Evolutionary conservation across 352 stramenopile genomes (phyloP).

Genomic region (Phytopythium chamaehyphon): DNA sequence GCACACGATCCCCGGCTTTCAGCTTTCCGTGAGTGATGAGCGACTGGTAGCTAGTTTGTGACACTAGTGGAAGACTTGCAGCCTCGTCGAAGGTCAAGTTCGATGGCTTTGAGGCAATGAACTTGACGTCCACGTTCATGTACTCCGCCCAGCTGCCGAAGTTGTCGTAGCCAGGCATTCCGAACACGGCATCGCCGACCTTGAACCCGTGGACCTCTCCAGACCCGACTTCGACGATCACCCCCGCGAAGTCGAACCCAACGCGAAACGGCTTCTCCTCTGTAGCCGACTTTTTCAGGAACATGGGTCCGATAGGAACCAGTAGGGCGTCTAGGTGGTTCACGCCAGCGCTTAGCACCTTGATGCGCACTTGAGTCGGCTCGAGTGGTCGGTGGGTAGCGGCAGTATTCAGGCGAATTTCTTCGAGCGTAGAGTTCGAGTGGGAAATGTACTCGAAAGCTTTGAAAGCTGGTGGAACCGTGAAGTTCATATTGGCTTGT

Average conservation of each 20-base stretch:
- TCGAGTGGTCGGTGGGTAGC: conserved; percentile 12
- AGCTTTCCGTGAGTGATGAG: conserved; percentile 14
- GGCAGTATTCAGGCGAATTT: no score
- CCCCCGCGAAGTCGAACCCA: conserved; percentile 12
- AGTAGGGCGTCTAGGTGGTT: conserved; percentile 30
- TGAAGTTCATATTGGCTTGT: no score
- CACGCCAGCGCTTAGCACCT: conserved; percentile 18
- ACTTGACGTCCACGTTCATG: conserved; percentile 20
- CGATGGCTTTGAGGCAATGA: conserved; percentile 36
- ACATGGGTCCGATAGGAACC: conserved; percentile 7
- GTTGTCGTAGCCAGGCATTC: conserved; percentile 5
- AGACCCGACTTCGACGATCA: conserved; percentile 9
- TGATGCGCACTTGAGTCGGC: conserved; percentile 24
- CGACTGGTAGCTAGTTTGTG: conserved; percentile 30
- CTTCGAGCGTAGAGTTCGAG: no score
- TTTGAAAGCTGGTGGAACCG: no score
- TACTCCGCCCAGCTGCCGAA: conserved; percentile 27
- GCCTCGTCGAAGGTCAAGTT: conserved; percentile 17
- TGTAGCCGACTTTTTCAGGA: conserved; percentile 10
- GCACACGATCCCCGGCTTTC: conserved; percentile 11
- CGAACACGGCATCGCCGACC: conserved; percentile 18
- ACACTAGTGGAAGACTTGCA: conserved; percentile 24
- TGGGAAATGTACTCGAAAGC: no score
- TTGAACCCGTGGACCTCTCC: conserved; percentile 15
- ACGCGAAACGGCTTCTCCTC: conserved; percentile 3